Conservation (phyloP, 768 basidiomycete species). For the Fistulinella prunicolor region DNA sequence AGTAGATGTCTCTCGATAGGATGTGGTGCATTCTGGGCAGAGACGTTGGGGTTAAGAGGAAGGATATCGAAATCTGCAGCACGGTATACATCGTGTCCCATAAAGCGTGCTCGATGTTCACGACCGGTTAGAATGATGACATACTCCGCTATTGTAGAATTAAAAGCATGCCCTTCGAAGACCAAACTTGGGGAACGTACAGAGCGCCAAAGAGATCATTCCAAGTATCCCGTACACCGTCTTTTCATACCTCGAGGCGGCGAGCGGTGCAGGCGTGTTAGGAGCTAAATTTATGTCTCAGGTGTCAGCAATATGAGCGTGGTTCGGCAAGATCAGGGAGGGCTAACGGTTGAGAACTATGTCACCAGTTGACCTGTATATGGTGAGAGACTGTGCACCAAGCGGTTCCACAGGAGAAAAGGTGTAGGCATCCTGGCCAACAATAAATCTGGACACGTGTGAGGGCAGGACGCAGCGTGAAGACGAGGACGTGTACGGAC, state of each 20-base stretch:
- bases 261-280: conserved; percentile 49
- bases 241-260: conserved; percentile 59
- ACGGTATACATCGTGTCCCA: conserved; percentile 84
- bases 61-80: conserved; percentile 91
- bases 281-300: conserved; percentile 43
- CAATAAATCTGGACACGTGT: conserved; percentile 49
- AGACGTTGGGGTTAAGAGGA: conserved; percentile 72
- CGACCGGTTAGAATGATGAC: conserved; percentile 85
- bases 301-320: neutral
- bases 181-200: conserved; percentile 40
- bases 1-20: conserved; percentile 87
- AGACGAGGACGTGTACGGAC: conserved; percentile 38
- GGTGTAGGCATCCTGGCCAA: conserved; percentile 72
- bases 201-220: conserved; percentile 70
- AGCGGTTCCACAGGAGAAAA: conserved; percentile 65
- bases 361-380: conserved; percentile 73
- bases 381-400: conserved; percentile 63
- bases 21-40: conserved; percentile 67
- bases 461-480: neutral
- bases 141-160: conserved; percentile 72
- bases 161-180: neutral
- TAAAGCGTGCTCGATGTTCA: conserved; percentile 70
- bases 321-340: neutral
- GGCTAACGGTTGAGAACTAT: conserved; percentile 64
- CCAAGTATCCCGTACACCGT: conserved; percentile 75